A percentile compares a stretch with the other conserved stretches of the same genome.
Evolutionary conservation across 352 stramenopile genomes (phyloP).

Genomic region (Phytopythium helicoides): DNA sequence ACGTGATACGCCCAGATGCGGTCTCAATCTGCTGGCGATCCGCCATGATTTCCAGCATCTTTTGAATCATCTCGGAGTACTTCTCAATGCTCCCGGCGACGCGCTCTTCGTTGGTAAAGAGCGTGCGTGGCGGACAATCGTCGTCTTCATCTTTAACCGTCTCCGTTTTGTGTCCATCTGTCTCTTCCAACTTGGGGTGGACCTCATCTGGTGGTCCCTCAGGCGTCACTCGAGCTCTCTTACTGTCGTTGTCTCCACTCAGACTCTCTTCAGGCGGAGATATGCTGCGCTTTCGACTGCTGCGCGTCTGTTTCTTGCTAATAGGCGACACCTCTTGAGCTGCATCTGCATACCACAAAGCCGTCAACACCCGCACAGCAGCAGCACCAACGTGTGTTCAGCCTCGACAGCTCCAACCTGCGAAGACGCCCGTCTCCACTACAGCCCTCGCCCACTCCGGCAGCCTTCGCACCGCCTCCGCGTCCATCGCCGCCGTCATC

Average conservation of each 20-base stretch:
- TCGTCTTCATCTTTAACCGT: conserved; percentile 11
- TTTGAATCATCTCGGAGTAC: conserved; percentile 50
- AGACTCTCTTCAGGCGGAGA: too few species aligned
- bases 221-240: not conserved
- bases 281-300: too few species aligned
- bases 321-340: too few species aligned
- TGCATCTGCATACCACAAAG: not conserved
- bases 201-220: conserved; percentile 7
- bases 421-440: conserved; percentile 29
- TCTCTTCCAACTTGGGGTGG: conserved; percentile 2
- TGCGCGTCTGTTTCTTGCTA: too few species aligned
- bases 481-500: conserved; percentile 22
- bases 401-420: not conserved
- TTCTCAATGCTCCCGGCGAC: conserved; percentile 63
- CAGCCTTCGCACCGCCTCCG: conserved; percentile 33
- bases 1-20: conserved; percentile 19
- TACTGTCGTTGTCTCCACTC: not conserved
- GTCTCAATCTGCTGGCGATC: conserved; percentile 26
- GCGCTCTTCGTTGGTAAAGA: conserved; percentile 54
- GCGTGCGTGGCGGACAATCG: conserved; percentile 22
- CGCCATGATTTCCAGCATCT: conserved; percentile 34
- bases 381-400: too few species aligned
- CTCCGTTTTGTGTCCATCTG: not conserved
- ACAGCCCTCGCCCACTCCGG: conserved; percentile 59
- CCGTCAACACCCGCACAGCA: not conserved